Base-by-base conservation (phyloP, 345 rosid species). In the Salix koriyanagi region DNA sequence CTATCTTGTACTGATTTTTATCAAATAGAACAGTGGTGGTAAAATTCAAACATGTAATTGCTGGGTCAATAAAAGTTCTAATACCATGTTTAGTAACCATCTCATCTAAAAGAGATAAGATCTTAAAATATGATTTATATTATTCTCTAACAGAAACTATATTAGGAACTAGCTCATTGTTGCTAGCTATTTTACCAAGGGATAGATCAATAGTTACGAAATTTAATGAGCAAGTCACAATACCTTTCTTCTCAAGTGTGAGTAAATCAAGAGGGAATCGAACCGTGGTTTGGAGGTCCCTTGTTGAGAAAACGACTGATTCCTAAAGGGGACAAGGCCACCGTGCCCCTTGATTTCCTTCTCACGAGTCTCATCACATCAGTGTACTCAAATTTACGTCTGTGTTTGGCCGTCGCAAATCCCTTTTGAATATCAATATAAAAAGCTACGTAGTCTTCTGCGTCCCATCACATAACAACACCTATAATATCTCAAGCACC, bases 41-140 rank as follows among this genome's bases (percentile, higher is more conserved):
- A n/a, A n/a, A n/a, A n/a, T n/a, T n/a, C n/a, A n/a, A n/a, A n/a
- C n/a, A n/a, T n/a, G n/a, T n/a, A n/a, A n/a, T n/a, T n/a, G n/a
- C n/a, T n/a, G n/a, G n/a, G n/a, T 30, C 0, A 30, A 30, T 0
- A 30, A 30, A 30, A 0, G 4, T 0, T 30, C 0, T 3, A 0
- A 30, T 30, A 30, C 4, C 4, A 30, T 30, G 1, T 32, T 32
- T 4, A 32, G 5, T 32, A 32, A 32, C 1, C 0, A 32, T 32
- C 1, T 0, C 5, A 32, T 0, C 5, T 32, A 32, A 32, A 32
- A 30, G 0, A 30, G 4, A 0, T 30, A 4, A 30, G 32, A 0
- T 30, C 0, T 0, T 30, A 30, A 0, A 30, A 30, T 30, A 32
- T 32, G 5, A 32, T 32, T 32, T 32, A 32, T 32, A 32, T 32